These are phyloP conservation scores for Penicillium thymicola DNA, from an alignment of 2,329 filamentous ascomycete species.

Conservation along the genomic window DNA sequence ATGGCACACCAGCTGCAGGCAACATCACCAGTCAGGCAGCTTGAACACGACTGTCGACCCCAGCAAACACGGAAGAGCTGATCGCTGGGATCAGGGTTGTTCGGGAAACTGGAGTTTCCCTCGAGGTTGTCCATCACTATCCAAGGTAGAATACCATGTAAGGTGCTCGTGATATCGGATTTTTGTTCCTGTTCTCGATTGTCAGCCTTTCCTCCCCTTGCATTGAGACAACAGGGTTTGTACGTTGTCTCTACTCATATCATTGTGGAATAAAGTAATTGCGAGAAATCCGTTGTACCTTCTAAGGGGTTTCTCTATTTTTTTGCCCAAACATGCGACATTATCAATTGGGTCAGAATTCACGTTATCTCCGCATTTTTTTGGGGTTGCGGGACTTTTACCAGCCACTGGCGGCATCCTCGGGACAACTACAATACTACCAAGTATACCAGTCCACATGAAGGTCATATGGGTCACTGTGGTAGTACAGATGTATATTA, in stretches of 20 bases:
- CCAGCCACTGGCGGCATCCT: neutral
- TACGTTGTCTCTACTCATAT: neutral
- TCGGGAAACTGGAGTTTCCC: slow-evolving; percentile 3
- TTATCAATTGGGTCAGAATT: neutral
- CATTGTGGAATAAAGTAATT: neutral
- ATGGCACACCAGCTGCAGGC: slow-evolving; percentile 40
- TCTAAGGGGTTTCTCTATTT: neutral
- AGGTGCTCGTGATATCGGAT: neutral
- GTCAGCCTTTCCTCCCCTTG: neutral
- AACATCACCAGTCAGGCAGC: slow-evolving; percentile 32
- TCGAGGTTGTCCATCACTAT: neutral
- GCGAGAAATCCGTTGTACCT: neutral
- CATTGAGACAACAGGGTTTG: neutral
- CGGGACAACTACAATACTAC: neutral
- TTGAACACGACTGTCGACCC: slow-evolving; percentile 35
- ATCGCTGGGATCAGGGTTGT: slow-evolving; percentile 15
- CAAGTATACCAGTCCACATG: neutral
- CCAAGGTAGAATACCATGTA: slow-evolving; percentile 2
- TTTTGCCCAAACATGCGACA: neutral
- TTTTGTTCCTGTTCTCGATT: neutral
- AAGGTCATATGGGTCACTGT: neutral
- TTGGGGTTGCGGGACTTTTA: neutral
- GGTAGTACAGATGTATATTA: slow-evolving; percentile 23
- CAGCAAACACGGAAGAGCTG: slow-evolving; percentile 35
- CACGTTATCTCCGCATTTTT: neutral